Evolutionary conservation across 768 basidiomycete species (phyloP), one percentile per base, ranked within the genome.

Genomic region (Pleurotus ostreatus): DNA sequence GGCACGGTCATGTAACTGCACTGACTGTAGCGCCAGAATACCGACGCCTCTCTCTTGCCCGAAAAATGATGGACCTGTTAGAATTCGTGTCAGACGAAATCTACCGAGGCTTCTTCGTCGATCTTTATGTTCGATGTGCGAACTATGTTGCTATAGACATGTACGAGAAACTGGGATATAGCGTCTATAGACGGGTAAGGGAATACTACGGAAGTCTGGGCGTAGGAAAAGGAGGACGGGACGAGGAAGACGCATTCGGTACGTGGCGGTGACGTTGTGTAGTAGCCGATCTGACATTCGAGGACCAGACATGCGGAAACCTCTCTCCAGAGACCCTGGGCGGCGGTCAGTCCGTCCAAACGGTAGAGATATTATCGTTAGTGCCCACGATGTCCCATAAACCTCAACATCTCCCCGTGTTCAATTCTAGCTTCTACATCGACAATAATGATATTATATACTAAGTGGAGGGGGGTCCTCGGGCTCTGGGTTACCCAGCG

Each of bases 1-100:
- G 89, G 85, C 93, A 94, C 64, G 96, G 94, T 0, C 97, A 98
- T 65, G 86, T 98, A 64, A 98, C 96, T 0, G 95, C 95, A 0
- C 76, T 99, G 49, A 93, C 94, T 4, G 94, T 99, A 55, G 90
- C 94, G 0, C 97, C 97, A 11, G 86, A 92, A 63, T 97, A 92
- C 70, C 89, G 97, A 41, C 87, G 91, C 2, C 81, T 98, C 2
- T 84, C 85, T 1, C 85, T 98, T 45, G 96, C 93, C 0, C 83
- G 85, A 62, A 85, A 83, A 68, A 88, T 98, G 83, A 92, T 96
- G 84, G 68, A 76, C 59, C 77, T 90, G 47, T 86, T 99, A 45
- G 96, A 98, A 69, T 77, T 81, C 62, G 87, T 93, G 6, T 92
- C 92, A 1, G 88, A 94, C 68, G 79, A 85, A 57, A 79, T 78